Percentiles rank a stretch among this genome's conserved stretches.
Evolutionary conservation across 2,329 filamentous ascomycete genomes (phyloP).

Genomic region (Hypoxylon sp.): DNA sequence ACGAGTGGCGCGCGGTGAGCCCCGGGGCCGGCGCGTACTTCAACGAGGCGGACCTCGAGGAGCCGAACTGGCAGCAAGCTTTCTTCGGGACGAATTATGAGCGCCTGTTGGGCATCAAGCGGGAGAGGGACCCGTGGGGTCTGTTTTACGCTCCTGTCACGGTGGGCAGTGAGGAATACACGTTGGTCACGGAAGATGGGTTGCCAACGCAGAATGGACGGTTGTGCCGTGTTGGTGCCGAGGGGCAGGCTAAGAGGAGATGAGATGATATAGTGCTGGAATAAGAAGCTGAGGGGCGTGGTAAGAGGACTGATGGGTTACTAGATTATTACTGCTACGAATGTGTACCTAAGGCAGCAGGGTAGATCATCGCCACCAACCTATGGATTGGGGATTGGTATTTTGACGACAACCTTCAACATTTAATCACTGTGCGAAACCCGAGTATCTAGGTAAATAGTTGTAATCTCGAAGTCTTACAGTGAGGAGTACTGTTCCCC

Average conservation of each 20-base stretch:
- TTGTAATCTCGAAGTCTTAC: no score
- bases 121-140: conserved; percentile 58
- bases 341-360: no score
- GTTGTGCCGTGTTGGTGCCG: conserved; percentile 49
- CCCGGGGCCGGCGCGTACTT: conserved; percentile 60
- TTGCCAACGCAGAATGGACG: conserved; percentile 53
- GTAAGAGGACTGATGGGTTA: no score
- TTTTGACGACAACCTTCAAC: no score
- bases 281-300: background rate
- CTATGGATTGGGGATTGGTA: no score
- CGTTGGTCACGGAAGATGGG: conserved; percentile 49
- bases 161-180: conserved; percentile 65
- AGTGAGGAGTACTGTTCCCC: no score
- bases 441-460: no score
- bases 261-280: background rate
- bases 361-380: no score
- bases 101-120: conserved; percentile 58
- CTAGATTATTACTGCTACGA: no score
- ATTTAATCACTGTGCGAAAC: no score
- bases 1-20: conserved; percentile 50
- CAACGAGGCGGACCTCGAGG: conserved; percentile 64
- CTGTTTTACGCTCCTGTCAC: conserved; percentile 62
- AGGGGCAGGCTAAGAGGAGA: conserved; percentile 6
- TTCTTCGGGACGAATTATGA: conserved; percentile 63
- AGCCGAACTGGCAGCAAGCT: conserved; percentile 58